A percentile compares a stretch with the other conserved stretches of the same genome.
These are phyloP conservation scores for Cercospora nicotianae DNA, from an alignment of 2,329 filamentous ascomycete species.

Conservation along the genomic window DNA sequence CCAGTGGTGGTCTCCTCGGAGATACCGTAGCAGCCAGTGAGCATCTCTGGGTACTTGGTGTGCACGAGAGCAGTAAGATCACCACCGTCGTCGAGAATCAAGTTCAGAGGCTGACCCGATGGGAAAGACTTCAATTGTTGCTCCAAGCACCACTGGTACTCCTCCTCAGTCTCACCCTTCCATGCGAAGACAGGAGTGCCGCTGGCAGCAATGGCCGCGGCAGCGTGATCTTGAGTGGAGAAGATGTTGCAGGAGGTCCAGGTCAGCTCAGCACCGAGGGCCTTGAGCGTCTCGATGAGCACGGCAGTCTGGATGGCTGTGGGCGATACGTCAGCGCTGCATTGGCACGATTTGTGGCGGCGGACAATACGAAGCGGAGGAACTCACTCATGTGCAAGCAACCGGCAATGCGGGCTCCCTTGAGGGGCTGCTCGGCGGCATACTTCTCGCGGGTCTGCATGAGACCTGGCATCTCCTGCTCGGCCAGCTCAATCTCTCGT, in stretches of 20 bases:
- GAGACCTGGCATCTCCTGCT: constrained; percentile 90
- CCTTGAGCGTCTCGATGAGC: constrained; percentile 94
- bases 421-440: constrained; percentile 86
- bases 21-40: constrained; percentile 96
- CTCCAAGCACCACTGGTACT: constrained; percentile 99
- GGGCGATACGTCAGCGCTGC: constrained; percentile 20
- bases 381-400: constrained; percentile 94
- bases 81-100: constrained; percentile 98
- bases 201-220: constrained; percentile 90
- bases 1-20: constrained; percentile 99
- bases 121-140: constrained; percentile 98
- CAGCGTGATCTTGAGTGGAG: constrained; percentile 97
- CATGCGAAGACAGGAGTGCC: constrained; percentile 86
- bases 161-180: constrained; percentile 97
- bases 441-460: constrained; percentile 95
- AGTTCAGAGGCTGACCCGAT: constrained; percentile 92
- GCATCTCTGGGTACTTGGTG: constrained; percentile 97
- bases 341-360: neutral
- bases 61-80: constrained; percentile 95
- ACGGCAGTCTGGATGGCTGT: constrained; percentile 95
- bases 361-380: neutral
- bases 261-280: constrained; percentile 95
- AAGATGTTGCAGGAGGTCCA: constrained; percentile 99
- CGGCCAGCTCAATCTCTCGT: constrained; percentile 97
- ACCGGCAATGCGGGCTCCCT: constrained; percentile 92